Evolutionary conservation across 2,329 filamentous ascomycete genomes (phyloP).

Genomic region (Periconia macrospinosa): DNA sequence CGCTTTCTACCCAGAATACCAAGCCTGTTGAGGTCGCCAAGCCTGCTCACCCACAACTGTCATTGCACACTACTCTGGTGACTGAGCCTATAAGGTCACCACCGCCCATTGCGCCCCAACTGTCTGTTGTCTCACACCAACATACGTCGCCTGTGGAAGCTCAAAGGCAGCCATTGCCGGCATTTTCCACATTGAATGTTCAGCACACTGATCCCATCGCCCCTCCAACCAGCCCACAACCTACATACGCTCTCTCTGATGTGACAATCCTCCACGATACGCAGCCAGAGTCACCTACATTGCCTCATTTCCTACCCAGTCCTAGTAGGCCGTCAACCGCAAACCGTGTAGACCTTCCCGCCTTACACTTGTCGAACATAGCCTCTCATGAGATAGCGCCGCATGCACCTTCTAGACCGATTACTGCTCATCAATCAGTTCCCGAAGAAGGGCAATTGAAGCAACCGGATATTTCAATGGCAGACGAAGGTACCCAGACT

Average conservation of each 20-base stretch:
- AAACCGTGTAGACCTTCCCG: slow-evolving; percentile 17
- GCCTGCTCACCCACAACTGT: slow-evolving; percentile 16
- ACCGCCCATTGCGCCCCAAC: slow-evolving; percentile 5
- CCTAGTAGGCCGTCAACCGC: slow-evolving; percentile 36
- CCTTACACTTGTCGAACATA: slow-evolving; percentile 31
- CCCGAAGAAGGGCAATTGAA: slow-evolving; percentile 16
- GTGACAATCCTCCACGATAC: slow-evolving; percentile 32
- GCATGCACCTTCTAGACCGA: slow-evolving; percentile 28
- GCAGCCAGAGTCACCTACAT: slow-evolving; percentile 39
- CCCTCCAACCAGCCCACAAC: slow-evolving; percentile 4
- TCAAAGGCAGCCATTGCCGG: slow-evolving; percentile 13
- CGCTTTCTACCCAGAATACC: slow-evolving; percentile 19
- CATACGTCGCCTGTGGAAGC: slow-evolving; percentile 21
- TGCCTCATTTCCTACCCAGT: slow-evolving; percentile 34
- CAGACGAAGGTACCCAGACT: slow-evolving; percentile 80
- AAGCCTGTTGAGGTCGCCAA: slow-evolving; percentile 26
- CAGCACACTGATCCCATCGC: slow-evolving; percentile 36
- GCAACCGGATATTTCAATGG: slow-evolving; percentile 45
- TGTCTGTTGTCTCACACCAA: slow-evolving; percentile 11
- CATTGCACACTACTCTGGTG: slow-evolving; percentile 21
- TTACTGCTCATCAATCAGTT: slow-evolving; percentile 30
- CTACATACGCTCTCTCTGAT: slow-evolving; percentile 25
- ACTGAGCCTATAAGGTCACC: slow-evolving; percentile 24
- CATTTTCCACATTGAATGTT: slow-evolving; percentile 24
- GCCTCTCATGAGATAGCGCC: slow-evolving; percentile 33